Evolutionary conservation across 768 basidiomycete species (phyloP).

Genomic region (Termitomyces sp.): DNA sequence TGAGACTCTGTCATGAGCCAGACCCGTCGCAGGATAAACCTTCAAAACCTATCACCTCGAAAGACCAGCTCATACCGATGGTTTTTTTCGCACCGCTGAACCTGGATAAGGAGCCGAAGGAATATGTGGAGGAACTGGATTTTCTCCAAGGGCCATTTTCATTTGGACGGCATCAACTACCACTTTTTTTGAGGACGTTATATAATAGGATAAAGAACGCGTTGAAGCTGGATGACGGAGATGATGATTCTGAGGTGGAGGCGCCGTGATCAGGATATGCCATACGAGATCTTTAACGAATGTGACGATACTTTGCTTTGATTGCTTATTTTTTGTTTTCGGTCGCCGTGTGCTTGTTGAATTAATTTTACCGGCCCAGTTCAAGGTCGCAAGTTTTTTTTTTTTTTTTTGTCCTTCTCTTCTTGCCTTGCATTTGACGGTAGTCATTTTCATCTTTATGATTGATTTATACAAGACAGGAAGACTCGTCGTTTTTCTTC

Average conservation of each 20-base stretch:
- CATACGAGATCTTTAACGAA: background rate
- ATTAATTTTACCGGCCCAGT: background rate
- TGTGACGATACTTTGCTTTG: background rate
- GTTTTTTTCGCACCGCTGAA: conserved; percentile 60
- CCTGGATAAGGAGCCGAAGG: conserved; percentile 54
- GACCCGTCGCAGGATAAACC: conserved; percentile 20
- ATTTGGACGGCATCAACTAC: conserved; percentile 61
- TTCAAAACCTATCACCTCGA: conserved; percentile 24
- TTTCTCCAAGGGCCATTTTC: conserved; percentile 64
- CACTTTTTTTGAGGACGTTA: conserved; percentile 61
- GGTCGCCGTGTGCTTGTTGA: background rate
- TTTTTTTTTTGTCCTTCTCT: no score
- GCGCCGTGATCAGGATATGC: background rate
- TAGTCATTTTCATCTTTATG: no score
- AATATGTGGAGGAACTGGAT: conserved; percentile 53
- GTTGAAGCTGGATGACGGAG: conserved; percentile 2
- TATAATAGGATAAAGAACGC: conserved; percentile 43
- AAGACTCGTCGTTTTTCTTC: background rate
- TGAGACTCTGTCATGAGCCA: conserved; percentile 42
- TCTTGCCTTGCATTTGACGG: no score
- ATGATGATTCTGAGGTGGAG: conserved; percentile 9
- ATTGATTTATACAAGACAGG: background rate
- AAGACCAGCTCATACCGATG: conserved; percentile 36
- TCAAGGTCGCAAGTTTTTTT: no score
- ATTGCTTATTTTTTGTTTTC: background rate